Evolutionary conservation across 305 asterid genomes (phyloP), one percentile per base, ranked within the genome.

Genomic region (Fraxinus latifolia): DNA sequence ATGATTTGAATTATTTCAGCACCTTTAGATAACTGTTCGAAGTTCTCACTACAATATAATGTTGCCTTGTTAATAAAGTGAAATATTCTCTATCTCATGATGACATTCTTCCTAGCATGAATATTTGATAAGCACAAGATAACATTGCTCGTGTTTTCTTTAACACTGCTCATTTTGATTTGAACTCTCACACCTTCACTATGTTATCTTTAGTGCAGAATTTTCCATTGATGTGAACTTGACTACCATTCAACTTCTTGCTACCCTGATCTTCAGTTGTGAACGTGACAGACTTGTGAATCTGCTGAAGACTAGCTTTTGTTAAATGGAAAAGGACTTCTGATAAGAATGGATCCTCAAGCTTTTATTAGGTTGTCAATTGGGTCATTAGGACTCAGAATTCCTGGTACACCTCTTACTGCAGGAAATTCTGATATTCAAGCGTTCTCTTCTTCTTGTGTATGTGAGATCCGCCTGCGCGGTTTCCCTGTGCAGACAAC

Each of bases 401-500:
- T 91, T 80, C 87, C 94, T 0, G 88, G 83, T 78, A 70, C 90
- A 73, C 79, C 90, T 80, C 81, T 87, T 75, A 85, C 83, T 60
- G 79, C 91, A 17, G 67, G 88, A 44, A 91, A 89, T 87, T 83
- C 95, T 25, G 91, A 92, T 82, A 82, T 87, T 77, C 88, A 83
- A 34, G 87, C 90, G 27, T 73, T 92, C 74, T 83, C 96, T 83
- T 88, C 97, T 79, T 91, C 97, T 36, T 95, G 93, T 79, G 83
- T 84, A 32, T 92, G 98, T 82, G 97, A 95, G 89, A 92, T 95
- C 76, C 97, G 97, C 50, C 93, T 95, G 67, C 98, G 95, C 42
- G 98, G 98, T 83, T 95, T 95, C 86, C 98, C 98, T 70, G 96
- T 93, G 73, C 98, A 95, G 89, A 95, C 94, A 37, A 85, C 95